These are phyloP conservation scores for Pluteus cervinus DNA, from an alignment of 768 basidiomycete genomes.

Conservation along the genomic window DNA sequence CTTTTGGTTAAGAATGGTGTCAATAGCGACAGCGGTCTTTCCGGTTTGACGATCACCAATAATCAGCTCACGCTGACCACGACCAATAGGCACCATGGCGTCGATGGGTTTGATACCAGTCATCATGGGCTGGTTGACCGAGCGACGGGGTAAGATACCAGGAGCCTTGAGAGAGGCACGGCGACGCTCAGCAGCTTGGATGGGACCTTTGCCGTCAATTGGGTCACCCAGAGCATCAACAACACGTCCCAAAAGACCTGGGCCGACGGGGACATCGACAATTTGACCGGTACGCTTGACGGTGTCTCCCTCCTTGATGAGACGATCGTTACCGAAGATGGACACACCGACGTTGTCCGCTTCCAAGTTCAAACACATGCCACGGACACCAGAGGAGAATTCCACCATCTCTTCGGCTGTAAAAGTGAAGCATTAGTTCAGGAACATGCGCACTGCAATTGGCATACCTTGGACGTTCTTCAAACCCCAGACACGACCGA, in stretches of 20 bases:
- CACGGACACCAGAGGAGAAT: slow-evolving; percentile 99
- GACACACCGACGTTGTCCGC: slow-evolving; percentile 99
- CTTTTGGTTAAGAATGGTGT: slow-evolving; percentile 99
- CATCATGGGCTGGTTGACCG: slow-evolving; percentile 99
- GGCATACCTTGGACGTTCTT: slow-evolving; percentile 89
- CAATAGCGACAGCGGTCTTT: slow-evolving; percentile 98
- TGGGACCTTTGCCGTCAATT: slow-evolving; percentile 99
- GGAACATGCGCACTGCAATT: slow-evolving; percentile 10
- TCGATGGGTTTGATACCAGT: slow-evolving; percentile 99
- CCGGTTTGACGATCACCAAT: slow-evolving; percentile 99
- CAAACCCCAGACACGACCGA: slow-evolving; percentile 98
- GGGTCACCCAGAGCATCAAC: slow-evolving; percentile 99
- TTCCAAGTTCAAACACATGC: slow-evolving; percentile 99
- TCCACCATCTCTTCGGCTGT: slow-evolving; percentile 99
- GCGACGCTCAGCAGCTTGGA: slow-evolving; percentile 87
- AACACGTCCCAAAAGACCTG: slow-evolving; percentile 95
- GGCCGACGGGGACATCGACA: slow-evolving; percentile 99
- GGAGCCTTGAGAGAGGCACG: slow-evolving; percentile 99
- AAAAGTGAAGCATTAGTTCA: slow-evolving; percentile 17
- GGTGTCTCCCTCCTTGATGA: slow-evolving; percentile 99
- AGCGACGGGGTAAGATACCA: slow-evolving; percentile 98
- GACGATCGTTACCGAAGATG: slow-evolving; percentile 97
- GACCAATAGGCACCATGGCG: slow-evolving; percentile 99
- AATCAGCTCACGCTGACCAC: slow-evolving; percentile 99
- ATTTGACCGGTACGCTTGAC: slow-evolving; percentile 99